phyloP scores from a whole-genome alignment of 225 moss, liverwort and hornwort genomes.

The Polytrichum formosum region DNA sequence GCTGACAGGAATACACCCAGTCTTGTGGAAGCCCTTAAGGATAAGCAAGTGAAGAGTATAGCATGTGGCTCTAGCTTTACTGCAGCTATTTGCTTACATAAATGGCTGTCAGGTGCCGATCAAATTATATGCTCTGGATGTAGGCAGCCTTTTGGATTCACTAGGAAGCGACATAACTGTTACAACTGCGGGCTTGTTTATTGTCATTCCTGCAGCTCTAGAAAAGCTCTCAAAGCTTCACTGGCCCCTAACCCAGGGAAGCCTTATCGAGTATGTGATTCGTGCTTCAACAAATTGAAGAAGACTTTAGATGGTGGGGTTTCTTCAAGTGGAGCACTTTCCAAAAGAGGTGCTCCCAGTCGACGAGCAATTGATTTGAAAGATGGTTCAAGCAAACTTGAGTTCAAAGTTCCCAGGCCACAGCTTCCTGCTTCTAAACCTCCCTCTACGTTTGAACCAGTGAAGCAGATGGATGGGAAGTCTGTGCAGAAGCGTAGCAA shows the following conservation, averaged over 20 bases:
- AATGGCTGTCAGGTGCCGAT: slow-evolving; percentile 65
- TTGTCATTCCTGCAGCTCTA: slow-evolving; percentile 65
- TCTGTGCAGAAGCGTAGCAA: slow-evolving; percentile 31
- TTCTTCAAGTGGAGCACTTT: slow-evolving; percentile 17
- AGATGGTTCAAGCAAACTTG: slow-evolving; percentile 41
- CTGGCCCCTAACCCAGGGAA: slow-evolving; percentile 55
- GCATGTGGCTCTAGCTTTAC: slow-evolving; percentile 65
- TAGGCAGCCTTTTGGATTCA: slow-evolving; percentile 59
- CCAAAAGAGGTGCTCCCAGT: slow-evolving; percentile 29
- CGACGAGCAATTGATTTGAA: slow-evolving; percentile 34
- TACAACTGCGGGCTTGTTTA: slow-evolving; percentile 66
- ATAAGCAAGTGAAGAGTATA: slow-evolving; percentile 63
- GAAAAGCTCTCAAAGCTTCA: slow-evolving; percentile 60
- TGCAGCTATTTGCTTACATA: slow-evolving; percentile 66
- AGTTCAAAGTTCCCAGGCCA: slow-evolving; percentile 40
- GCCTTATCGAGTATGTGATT: slow-evolving; percentile 64
- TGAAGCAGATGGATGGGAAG: slow-evolving; percentile 46
- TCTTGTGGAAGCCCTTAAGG: slow-evolving; percentile 60
- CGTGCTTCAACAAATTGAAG: slow-evolving; percentile 54
- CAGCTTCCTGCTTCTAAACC: slow-evolving; percentile 36
- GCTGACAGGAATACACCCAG: slow-evolving; percentile 48
- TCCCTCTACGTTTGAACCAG: slow-evolving; percentile 14
- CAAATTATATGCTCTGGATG: slow-evolving; percentile 66
- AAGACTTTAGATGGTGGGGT: slow-evolving; percentile 54
- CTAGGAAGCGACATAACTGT: slow-evolving; percentile 67